phyloP scores from a whole-genome alignment of 2,329 filamentous ascomycete species.

The Colletotrichum sp. region DNA sequence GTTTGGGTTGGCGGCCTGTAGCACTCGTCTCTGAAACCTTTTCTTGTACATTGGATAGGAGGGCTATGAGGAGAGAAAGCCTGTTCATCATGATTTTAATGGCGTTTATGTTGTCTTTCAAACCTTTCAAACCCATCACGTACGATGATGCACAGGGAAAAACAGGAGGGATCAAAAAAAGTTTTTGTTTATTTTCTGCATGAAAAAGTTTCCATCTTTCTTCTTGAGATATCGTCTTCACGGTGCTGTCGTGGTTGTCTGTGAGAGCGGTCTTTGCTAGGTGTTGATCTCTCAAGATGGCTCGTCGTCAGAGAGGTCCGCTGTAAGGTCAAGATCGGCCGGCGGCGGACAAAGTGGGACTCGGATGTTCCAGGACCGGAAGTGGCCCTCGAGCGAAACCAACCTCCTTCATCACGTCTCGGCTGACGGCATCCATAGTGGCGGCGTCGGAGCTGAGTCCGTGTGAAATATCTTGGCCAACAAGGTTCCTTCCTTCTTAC shows the following conservation, averaged over 20 bases:
- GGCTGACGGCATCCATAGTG: neutral
- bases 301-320: neutral
- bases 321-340: neutral
- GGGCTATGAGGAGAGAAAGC: neutral
- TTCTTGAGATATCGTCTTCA: neutral
- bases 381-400: neutral
- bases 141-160: neutral
- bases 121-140: neutral
- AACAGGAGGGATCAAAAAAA: neutral
- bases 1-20: constrained; percentile 13
- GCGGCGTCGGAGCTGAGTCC: neutral
- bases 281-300: neutral
- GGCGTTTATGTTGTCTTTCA: constrained; percentile 8
- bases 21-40: constrained; percentile 1
- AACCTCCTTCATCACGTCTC: neutral
- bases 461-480: neutral
- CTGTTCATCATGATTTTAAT: neutral
- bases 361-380: neutral
- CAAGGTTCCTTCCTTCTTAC: neutral
- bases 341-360: neutral
- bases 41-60: neutral
- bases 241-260: neutral
- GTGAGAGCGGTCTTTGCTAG: neutral
- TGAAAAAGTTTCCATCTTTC: neutral
- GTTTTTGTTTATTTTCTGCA: neutral